Evolutionary conservation across 2,329 filamentous ascomycete species (phyloP).

Genomic region (Colletotrichum musicola): DNA sequence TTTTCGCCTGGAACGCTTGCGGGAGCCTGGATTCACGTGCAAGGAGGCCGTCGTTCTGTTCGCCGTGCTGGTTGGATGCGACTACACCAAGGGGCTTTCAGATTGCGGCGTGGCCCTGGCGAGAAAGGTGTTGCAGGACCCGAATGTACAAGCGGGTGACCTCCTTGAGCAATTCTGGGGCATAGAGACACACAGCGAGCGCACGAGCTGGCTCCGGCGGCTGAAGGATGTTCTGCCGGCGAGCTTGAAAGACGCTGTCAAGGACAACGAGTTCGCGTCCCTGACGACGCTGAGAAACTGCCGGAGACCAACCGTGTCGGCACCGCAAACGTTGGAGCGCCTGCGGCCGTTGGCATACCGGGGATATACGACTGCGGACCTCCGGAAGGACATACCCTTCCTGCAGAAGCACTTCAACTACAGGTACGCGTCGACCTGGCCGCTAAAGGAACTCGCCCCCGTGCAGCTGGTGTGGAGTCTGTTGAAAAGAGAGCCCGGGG

Average conservation of each 20-base stretch:
- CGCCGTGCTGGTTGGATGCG: conserved; percentile 44
- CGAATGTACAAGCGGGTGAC: no score
- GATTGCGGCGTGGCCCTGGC: background rate
- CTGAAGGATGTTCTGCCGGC: no score
- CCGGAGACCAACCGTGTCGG: background rate
- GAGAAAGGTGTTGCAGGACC: background rate
- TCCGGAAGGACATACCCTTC: background rate
- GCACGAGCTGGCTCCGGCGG: background rate
- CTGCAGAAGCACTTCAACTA: background rate
- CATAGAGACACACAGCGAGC: background rate
- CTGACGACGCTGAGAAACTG: background rate
- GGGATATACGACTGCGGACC: background rate
- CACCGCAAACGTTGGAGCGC: background rate
- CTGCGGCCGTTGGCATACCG: background rate
- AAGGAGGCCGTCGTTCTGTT: conserved; percentile 42
- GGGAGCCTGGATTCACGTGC: conserved; percentile 18
- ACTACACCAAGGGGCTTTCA: conserved; percentile 41
- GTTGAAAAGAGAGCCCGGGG: background rate
- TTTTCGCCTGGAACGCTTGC: conserved; percentile 32
- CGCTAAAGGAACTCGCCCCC: background rate
- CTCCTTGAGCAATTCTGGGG: background rate
- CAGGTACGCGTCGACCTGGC: background rate
- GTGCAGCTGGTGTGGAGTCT: conserved; percentile 8
- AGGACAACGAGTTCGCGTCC: background rate
- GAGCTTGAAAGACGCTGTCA: no score